These are phyloP conservation scores for Cicer chorassanicum DNA, from an alignment of 306 rosid genomes.

Conservation along the genomic window DNA sequence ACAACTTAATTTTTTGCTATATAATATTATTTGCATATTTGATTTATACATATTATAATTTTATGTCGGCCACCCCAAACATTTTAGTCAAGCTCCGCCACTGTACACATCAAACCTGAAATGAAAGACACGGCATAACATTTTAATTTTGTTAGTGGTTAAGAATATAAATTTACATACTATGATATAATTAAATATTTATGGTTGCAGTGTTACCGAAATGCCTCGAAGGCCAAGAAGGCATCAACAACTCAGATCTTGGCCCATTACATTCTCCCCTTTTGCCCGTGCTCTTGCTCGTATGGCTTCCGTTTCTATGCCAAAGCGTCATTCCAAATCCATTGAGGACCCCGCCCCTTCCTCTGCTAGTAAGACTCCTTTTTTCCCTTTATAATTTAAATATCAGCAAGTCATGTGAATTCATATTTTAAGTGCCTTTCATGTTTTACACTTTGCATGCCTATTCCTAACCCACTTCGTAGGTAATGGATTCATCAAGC, in stretches of 20 bases:
- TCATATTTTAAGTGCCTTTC: neutral
- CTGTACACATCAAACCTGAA: neutral
- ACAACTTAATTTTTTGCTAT: too few species aligned
- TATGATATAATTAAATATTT: neutral
- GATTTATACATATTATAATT: too few species aligned
- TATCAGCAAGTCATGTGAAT: neutral
- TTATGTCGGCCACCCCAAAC: too few species aligned
- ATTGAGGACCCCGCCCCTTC: slow-evolving; percentile 37
- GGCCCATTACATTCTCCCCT: slow-evolving; percentile 68
- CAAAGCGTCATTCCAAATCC: slow-evolving; percentile 41
- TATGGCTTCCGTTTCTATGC: slow-evolving; percentile 34
- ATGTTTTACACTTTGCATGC: slow-evolving; percentile 28
- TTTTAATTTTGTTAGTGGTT: neutral
- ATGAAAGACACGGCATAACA: neutral
- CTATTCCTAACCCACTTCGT: slow-evolving; percentile 18
- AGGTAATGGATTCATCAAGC: slow-evolving; percentile 51
- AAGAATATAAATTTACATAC: neutral
- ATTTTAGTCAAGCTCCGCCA: too few species aligned
- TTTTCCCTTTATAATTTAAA: neutral
- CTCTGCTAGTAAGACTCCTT: slow-evolving; percentile 38
- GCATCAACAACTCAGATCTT: slow-evolving; percentile 44
- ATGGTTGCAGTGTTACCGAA: slow-evolving; percentile 13
- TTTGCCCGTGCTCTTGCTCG: slow-evolving; percentile 65
- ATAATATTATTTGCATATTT: too few species aligned
- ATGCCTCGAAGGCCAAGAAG: slow-evolving; percentile 63